A percentile compares a stretch with the other conserved stretches of the same genome.
These are phyloP conservation scores for Lichtheimia corymbifera DNA, from an alignment of 371 early-diverging fungal genomes.

Conservation along the genomic window DNA sequence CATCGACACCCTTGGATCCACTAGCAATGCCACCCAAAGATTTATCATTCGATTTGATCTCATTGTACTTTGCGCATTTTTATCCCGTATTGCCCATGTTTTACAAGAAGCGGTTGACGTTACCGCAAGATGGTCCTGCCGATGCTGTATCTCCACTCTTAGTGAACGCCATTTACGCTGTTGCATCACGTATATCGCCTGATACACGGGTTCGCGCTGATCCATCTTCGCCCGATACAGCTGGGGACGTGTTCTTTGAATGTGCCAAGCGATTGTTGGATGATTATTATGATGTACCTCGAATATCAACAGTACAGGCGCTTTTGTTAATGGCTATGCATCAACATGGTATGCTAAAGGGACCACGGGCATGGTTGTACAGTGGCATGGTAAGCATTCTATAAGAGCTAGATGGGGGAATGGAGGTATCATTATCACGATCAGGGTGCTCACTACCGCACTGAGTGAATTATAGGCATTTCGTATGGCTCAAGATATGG, in stretches of 20 bases:
- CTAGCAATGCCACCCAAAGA: slow-evolving; percentile 51
- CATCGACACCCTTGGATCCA: slow-evolving; percentile 20
- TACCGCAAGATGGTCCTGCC: slow-evolving; percentile 12
- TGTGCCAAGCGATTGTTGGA: slow-evolving; percentile 52
- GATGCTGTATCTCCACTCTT: slow-evolving; percentile 41
- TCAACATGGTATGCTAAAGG: slow-evolving; percentile 54
- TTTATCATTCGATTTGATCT: slow-evolving; percentile 50
- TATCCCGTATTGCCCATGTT: slow-evolving; percentile 59
- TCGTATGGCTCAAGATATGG: slow-evolving; percentile 55
- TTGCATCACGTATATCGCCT: slow-evolving; percentile 46
- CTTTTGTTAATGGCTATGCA: slow-evolving; percentile 56
- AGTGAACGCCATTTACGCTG: slow-evolving; percentile 51
- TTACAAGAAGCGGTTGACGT: slow-evolving; percentile 33
- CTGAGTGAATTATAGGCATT: slow-evolving; percentile 31
- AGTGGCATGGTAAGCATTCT: slow-evolving; percentile 45
- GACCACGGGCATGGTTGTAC: slow-evolving; percentile 52
- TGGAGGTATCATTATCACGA: too few species aligned
- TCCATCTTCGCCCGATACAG: slow-evolving; percentile 33
- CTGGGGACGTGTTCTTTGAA: slow-evolving; percentile 50
- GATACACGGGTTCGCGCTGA: slow-evolving; percentile 36
- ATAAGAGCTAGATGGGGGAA: too few species aligned
- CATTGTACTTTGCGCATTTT: slow-evolving; percentile 58
- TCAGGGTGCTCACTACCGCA: neutral
- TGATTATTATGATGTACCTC: slow-evolving; percentile 56
- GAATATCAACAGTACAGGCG: slow-evolving; percentile 63